Conservation (phyloP, 768 basidiomycete species). For the Mycena vitilis region DNA sequence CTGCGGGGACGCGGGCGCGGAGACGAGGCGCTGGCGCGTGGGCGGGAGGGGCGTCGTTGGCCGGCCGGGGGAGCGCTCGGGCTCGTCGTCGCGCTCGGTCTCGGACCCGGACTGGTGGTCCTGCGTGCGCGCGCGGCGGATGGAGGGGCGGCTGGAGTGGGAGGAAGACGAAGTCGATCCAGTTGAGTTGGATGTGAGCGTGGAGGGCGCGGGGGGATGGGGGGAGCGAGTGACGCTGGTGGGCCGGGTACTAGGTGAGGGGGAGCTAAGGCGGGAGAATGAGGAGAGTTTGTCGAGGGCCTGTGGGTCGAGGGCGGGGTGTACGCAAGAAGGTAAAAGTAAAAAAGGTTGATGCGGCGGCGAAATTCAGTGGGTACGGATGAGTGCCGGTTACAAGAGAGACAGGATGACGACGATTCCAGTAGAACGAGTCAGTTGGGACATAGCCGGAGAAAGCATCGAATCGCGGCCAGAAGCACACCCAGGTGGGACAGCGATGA, state of each 20-base stretch:
- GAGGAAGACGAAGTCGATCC: constrained; percentile 40
- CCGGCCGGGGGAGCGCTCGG: constrained; percentile 33
- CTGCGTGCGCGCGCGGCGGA: constrained; percentile 49
- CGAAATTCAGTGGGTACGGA: constrained; percentile 4
- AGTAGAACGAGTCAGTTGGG: constrained; percentile 3
- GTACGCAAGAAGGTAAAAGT: constrained; percentile 29
- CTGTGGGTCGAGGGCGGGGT: constrained; percentile 46
- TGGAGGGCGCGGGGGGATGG: constrained; percentile 49
- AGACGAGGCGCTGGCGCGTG: constrained; percentile 56
- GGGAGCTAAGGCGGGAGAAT: constrained; percentile 66
- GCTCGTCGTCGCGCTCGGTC: constrained; percentile 73
- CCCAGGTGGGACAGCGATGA: constrained; percentile 3
- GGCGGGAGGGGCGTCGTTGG: constrained; percentile 36
- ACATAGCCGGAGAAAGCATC: constrained; percentile 22
- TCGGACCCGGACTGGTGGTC: constrained; percentile 78
- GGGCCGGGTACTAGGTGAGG: constrained; percentile 56
- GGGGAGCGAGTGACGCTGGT: constrained; percentile 45
- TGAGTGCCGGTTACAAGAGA: not conserved
- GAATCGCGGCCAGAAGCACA: constrained; percentile 20
- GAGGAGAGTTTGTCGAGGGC: constrained; percentile 77
- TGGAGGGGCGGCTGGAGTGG: constrained; percentile 46
- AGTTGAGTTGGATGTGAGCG: constrained; percentile 51
- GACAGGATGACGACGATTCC: not conserved
- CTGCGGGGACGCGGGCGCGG: constrained; percentile 58
- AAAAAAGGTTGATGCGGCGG: constrained; percentile 26